phyloP scores from a whole-genome alignment of 306 rosid genomes.

The Delonix regia region DNA sequence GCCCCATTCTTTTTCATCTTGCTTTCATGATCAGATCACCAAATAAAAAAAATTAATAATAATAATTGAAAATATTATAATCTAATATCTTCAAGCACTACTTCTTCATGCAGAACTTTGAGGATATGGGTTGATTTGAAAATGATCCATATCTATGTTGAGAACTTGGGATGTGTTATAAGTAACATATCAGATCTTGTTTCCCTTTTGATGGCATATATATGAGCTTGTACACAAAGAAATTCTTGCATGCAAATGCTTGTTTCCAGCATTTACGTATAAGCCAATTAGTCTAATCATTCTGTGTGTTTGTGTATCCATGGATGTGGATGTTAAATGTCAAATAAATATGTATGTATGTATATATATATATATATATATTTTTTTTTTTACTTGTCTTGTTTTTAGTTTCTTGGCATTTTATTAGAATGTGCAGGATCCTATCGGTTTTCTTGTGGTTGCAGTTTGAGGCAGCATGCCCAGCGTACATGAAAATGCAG shows the following conservation, averaged over 20 bases:
- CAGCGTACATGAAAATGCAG: conserved; percentile 46
- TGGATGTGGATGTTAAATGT: neutral
- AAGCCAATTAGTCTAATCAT: conserved; percentile 37
- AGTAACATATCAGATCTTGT: conserved; percentile 41
- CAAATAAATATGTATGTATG: no score
- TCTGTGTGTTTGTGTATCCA: neutral
- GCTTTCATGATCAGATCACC: no score
- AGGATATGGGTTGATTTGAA: conserved; percentile 37
- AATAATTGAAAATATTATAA: neutral
- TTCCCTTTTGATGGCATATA: conserved; percentile 44
- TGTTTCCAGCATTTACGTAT: conserved; percentile 39
- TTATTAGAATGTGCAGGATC: neutral
- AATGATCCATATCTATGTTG: neutral
- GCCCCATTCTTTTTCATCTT: no score
- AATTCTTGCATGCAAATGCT: neutral
- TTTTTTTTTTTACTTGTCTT: conserved; percentile 22
- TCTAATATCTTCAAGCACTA: conserved; percentile 27
- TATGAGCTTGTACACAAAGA: neutral
- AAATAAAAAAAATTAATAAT: no score
- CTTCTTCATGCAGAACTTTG: conserved; percentile 24
- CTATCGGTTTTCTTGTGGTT: conserved; percentile 43
- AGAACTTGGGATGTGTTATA: neutral
- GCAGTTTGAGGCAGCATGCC: conserved; percentile 59
- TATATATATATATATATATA: neutral
- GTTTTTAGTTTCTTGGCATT: neutral